These are phyloP conservation scores for Eutrema japonicum DNA, from an alignment of 345 rosid species.

Conservation along the genomic window DNA sequence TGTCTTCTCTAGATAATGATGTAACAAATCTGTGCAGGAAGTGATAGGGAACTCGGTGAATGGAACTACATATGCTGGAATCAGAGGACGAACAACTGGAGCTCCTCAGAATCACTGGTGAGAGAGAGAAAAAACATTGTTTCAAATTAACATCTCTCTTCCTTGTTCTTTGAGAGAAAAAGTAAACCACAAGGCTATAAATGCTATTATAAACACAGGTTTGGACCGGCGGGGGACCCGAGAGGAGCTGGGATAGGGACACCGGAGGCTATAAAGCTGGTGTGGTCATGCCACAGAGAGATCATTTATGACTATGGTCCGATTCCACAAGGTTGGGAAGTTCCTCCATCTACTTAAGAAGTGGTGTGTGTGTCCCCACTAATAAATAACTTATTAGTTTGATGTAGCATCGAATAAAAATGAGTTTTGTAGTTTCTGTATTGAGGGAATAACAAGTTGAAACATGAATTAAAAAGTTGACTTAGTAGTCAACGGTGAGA, in stretches of 20 bases:
- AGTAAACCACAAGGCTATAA: neutral
- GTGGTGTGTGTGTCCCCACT: slow-evolving; percentile 9
- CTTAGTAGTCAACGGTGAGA: slow-evolving; percentile 20
- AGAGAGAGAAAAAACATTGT: neutral
- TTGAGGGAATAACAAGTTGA: slow-evolving; percentile 28
- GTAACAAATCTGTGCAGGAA: slow-evolving; percentile 56
- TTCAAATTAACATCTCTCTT: neutral
- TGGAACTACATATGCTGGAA: slow-evolving; percentile 94
- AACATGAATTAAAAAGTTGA: slow-evolving; percentile 15
- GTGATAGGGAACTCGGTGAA: slow-evolving; percentile 89
- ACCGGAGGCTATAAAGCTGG: slow-evolving; percentile 95
- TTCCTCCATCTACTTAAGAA: slow-evolving; percentile 75
- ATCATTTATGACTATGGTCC: slow-evolving; percentile 91
- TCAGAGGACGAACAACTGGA: slow-evolving; percentile 96
- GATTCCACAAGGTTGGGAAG: slow-evolving; percentile 68
- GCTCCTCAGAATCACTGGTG: slow-evolving; percentile 99
- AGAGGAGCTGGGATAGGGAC: slow-evolving; percentile 99
- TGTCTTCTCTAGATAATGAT: neutral
- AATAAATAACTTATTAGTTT: slow-evolving; percentile 1
- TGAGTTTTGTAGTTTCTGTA: slow-evolving; percentile 34
- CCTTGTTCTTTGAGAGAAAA: neutral
- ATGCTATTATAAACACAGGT: slow-evolving; percentile 65
- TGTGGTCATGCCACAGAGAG: slow-evolving; percentile 98
- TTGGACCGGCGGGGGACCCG: slow-evolving; percentile 98
- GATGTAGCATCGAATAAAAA: slow-evolving; percentile 22